These are phyloP conservation scores for Trichothecium sympodiale DNA, from an alignment of 2,329 filamentous ascomycete genomes.

Conservation along the genomic window DNA sequence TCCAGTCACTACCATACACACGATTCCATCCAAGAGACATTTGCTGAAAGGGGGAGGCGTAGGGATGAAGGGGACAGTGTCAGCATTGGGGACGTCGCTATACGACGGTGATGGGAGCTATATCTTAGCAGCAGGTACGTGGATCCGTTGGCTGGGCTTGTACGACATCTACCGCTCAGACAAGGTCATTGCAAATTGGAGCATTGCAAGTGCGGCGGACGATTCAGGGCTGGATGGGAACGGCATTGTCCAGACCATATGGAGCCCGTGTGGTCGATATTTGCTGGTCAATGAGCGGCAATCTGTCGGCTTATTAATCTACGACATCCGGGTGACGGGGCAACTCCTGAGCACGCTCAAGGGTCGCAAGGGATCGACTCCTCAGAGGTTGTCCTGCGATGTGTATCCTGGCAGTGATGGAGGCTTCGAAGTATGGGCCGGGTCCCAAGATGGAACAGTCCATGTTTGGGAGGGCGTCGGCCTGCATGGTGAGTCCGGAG, in stretches of 20 bases:
- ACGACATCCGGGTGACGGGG: constrained; percentile 50
- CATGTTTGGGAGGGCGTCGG: constrained; percentile 49
- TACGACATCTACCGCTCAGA: constrained; percentile 49
- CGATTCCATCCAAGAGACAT: constrained; percentile 49
- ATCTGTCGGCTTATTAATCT: constrained; percentile 44
- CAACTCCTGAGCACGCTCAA: constrained; percentile 42
- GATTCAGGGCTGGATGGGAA: constrained; percentile 39
- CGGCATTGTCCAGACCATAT: constrained; percentile 49
- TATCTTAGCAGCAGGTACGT: constrained; percentile 50
- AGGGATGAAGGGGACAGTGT: constrained; percentile 52
- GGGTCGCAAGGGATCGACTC: constrained; percentile 37
- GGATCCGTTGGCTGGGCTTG: constrained; percentile 51
- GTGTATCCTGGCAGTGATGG: constrained; percentile 32
- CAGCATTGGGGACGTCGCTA: constrained; percentile 39
- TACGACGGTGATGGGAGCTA: constrained; percentile 17
- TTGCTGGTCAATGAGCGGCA: constrained; percentile 51
- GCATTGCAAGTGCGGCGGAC: constrained; percentile 43
- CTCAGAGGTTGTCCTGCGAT: constrained; percentile 46
- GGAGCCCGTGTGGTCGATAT: constrained; percentile 54
- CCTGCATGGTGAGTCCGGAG: constrained; percentile 27
- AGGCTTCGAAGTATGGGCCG: constrained; percentile 53
- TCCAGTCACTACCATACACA: constrained; percentile 43
- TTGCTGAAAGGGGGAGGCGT: constrained; percentile 49
- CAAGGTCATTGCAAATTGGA: constrained; percentile 46
- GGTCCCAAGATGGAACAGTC: constrained; percentile 41